Evolutionary conservation across 2,329 filamentous ascomycete species (phyloP).

Genomic region (Cercospora sojina): DNA sequence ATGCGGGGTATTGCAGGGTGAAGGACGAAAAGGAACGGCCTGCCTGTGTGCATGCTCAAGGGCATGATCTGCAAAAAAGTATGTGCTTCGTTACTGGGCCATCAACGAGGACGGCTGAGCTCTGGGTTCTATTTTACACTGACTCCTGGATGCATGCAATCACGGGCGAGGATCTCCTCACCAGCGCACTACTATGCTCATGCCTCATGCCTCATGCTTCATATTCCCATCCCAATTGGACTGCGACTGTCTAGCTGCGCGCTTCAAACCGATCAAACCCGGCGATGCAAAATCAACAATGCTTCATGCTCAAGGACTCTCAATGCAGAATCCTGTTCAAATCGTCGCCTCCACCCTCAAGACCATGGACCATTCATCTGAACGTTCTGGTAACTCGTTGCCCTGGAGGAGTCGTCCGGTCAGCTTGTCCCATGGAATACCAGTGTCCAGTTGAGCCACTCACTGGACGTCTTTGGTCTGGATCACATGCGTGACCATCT

Average conservation of each 20-base stretch:
- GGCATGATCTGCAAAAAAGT: neutral
- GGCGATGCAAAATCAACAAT: neutral
- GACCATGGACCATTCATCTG: constrained; percentile 1
- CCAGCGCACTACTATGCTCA: neutral
- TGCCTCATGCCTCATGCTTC: neutral
- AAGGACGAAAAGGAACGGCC: neutral
- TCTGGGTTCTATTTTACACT: neutral
- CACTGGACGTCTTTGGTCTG: constrained; percentile 16
- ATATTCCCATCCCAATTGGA: neutral
- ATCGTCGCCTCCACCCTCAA: constrained; percentile 37
- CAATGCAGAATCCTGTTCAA: neutral
- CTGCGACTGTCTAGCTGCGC: neutral
- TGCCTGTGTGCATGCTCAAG: neutral
- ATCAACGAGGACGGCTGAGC: neutral
- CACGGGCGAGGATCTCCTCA: neutral
- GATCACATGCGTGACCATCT: constrained; percentile 17
- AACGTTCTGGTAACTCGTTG: neutral
- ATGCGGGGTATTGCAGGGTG: neutral
- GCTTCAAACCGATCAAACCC: neutral
- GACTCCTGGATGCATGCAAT: neutral
- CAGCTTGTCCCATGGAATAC: neutral
- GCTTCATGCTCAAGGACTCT: neutral
- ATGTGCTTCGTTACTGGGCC: neutral
- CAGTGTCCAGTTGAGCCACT: neutral
- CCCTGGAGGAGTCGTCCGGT: neutral